Evolutionary conservation across 192 early-diverging fungal genomes (phyloP), one percentile per base, ranked within the genome.

Genomic region (Coemansia sp.): DNA sequence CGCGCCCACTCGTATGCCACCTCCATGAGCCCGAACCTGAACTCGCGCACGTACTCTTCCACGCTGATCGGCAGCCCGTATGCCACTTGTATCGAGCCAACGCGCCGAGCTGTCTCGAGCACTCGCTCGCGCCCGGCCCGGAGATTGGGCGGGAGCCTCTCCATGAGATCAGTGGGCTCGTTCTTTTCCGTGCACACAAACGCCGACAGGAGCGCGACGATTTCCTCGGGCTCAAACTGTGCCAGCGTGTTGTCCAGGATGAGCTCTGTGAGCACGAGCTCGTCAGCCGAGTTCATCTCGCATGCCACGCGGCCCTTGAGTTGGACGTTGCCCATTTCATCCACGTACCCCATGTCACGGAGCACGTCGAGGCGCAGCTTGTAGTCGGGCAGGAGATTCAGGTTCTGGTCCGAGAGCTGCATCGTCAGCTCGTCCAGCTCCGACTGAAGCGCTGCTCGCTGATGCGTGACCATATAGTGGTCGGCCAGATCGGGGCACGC

Each of bases 1-100:
- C 88, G 79, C 14, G 96, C 97, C 97, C 96, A 99, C 79, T 98
- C 96, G 77, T 99, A 96, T 1, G 96, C 95, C 6, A 95, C 97
- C 77, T 99, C 94, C 20, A 96, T 93, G 54, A 99, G 79, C 2
- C 94, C 94, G 82, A 96, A 95, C 49, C 89, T 82, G 57, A 98
- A 74, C 73, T 79, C 82, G 49, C 78, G 73, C 62, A 65, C 60
- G 59, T 77, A 77, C 64, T 77, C 80, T 22, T 83, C 80, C 2
- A 76, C 58, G 54, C 71, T 76, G 31, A 84, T 41, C 2, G 74
- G 73, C 29, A 98, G 74, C 2, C 93, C 93, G 67, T 87, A 90
- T 6, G 74, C 80, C 14, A 83, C 76, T 68, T 98, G 96, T 0
- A 92, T 78, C 51, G 89, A 73, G 0, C 87, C 94, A 47, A 98